These are phyloP conservation scores for Talaromyces thailandensis DNA, from an alignment of 495 filamentous ascomycete species.

Conservation along the genomic window DNA sequence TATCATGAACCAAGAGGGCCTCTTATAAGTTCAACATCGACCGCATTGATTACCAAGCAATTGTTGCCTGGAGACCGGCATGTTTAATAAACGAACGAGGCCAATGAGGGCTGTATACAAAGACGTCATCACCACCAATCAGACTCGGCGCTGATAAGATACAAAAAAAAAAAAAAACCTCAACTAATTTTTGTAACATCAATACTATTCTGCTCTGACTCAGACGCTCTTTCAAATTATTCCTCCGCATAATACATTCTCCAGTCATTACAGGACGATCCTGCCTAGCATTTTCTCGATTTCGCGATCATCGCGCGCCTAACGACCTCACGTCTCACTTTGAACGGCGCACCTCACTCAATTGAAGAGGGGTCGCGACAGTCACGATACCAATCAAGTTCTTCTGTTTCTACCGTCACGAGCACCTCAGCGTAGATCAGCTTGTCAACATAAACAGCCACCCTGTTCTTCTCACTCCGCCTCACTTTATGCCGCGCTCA, in stretches of 20 bases:
- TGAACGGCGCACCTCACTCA: neutral
- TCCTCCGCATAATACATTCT: neutral
- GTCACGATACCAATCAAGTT: neutral
- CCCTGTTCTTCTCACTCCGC: conserved; percentile 1
- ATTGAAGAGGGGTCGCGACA: neutral
- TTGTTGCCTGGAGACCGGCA: neutral
- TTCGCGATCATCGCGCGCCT: neutral
- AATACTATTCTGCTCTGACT: neutral
- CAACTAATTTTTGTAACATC: neutral
- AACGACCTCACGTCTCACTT: neutral
- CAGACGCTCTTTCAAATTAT: neutral
- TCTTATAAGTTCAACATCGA: neutral
- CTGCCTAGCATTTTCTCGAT: neutral
- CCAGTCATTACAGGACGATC: no score
- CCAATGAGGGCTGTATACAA: neutral
- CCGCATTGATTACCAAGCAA: neutral
- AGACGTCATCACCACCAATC: neutral
- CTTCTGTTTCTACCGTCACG: no score
- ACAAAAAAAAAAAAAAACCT: conserved; percentile 2
- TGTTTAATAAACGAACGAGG: neutral
- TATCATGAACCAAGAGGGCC: neutral
- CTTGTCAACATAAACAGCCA: no score
- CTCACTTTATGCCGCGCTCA: neutral
- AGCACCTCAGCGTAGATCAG: no score
- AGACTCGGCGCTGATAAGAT: neutral